Base-by-base conservation (phyloP, 225 moss, liverwort and hornwort species). In the Asterella californica region DNA sequence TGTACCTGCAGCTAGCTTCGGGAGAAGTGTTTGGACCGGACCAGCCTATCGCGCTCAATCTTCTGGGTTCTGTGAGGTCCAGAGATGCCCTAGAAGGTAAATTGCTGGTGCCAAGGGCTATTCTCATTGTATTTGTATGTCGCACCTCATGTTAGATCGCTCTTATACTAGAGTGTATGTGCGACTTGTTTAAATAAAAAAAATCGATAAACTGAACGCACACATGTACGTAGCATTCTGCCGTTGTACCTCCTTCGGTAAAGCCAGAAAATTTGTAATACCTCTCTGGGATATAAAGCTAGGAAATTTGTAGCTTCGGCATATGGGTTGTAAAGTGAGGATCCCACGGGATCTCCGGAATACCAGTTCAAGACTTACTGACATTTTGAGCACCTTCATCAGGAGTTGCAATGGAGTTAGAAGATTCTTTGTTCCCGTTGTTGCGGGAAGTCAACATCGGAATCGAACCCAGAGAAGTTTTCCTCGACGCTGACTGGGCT, bases 371-470 rank as follows among this genome's bases (percentile, higher is more conserved):
- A 29, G 7, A 55, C 15, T 25, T 36, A 15, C 48, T 71, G 24
- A 33, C 0, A 74, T 4, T n/a, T 34, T 18, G 74, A 32, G 21
- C 24, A 49, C 10, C 53, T 33, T 76, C 59, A 15, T 64, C 81
- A 89, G 89, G 97, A 21, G 94, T 99, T 82, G 95, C 95, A 9
- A 99, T 99, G 95, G 97, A 99, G 86, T 81, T 99, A 74, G 97
- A 99, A 76, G 94, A 95, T 57, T 99, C 95, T 6, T 78, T 99
- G 42, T 99, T 88, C 63, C 95, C 95, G 2, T 82, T 99, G 19
- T 72, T 99, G 82, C 83, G 97, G 12, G 97, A 99, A 80, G 97
- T 99, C 21, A 99, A 90, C 82, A 99, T 99, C 76, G 95, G 97
- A 63, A 82, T 92, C 69, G 97, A 97, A 12, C 81, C 97, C 0